Conservation (phyloP, 129 eudicot species). For the Flaveria sonorensis region DNA sequence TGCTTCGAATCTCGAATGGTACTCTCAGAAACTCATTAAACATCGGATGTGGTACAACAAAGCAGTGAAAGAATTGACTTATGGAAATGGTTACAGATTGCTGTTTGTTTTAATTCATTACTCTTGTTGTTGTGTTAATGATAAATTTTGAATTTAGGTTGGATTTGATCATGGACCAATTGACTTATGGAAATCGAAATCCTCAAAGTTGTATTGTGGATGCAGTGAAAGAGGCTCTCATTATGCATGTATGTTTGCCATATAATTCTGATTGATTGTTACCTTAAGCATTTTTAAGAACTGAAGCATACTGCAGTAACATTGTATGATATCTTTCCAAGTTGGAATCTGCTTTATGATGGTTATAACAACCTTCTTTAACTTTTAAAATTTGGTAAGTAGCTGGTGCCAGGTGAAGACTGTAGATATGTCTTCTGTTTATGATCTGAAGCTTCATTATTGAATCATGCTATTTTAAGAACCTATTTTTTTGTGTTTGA, state of each 20-base stretch:
- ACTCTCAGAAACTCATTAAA: no score
- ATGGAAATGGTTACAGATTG: conserved; percentile 2
- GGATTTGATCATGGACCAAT: conserved; percentile 56
- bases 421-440: background rate
- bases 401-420: background rate
- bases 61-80: no score
- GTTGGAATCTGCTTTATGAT: conserved; percentile 7
- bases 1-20: conserved; percentile 43
- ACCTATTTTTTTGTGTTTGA: no score
- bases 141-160: conserved; percentile 42
- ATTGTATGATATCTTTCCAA: background rate
- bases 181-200: conserved; percentile 85
- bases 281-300: background rate
- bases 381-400: background rate
- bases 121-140: background rate
- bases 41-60: no score
- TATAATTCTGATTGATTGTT: background rate
- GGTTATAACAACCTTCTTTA: conserved; percentile 11
- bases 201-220: conserved; percentile 63
- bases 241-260: conserved; percentile 64
- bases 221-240: conserved; percentile 86
- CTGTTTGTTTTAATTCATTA: background rate
- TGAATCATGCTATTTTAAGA: no score
- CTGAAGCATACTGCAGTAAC: background rate
- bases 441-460: background rate